Evolutionary conservation across 2,329 filamentous ascomycete species (phyloP).

Genomic region (Colletotrichum sidae): DNA sequence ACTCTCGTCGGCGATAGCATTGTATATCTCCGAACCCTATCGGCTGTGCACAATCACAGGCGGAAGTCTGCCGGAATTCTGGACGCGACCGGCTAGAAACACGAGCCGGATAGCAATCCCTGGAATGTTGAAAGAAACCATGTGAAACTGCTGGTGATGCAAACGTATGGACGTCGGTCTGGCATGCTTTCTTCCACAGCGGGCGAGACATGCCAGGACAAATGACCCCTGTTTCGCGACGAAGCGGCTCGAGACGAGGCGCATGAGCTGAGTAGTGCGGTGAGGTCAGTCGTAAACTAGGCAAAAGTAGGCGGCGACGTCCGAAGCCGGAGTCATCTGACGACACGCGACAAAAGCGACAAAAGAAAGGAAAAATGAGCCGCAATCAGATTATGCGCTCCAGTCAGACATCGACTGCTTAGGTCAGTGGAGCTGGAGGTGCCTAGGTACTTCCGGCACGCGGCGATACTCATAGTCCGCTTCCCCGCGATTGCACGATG

Average conservation of each 20-base stretch:
- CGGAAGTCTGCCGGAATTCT: too few relatives aligned
- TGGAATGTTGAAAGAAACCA: not conserved
- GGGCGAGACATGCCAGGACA: not conserved
- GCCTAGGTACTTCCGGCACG: not conserved
- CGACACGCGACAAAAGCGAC: not conserved
- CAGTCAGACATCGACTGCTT: slow-evolving; percentile 15
- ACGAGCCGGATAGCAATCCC: too few relatives aligned
- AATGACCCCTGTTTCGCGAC: slow-evolving; percentile 1
- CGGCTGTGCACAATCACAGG: too few relatives aligned
- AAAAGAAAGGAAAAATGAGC: not conserved
- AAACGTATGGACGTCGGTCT: not conserved
- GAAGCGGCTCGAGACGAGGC: slow-evolving; percentile 7
- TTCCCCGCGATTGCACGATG: slow-evolving; percentile 21
- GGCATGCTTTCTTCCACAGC: too few relatives aligned
- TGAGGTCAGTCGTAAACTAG: not conserved
- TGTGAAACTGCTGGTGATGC: not conserved
- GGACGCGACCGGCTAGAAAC: too few relatives aligned
- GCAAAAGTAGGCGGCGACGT: slow-evolving; percentile 8
- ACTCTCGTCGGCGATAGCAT: too few relatives aligned
- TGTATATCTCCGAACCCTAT: too few relatives aligned
- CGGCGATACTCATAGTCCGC: slow-evolving; percentile 18
- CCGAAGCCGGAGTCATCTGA: slow-evolving; percentile 17
- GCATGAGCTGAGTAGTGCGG: slow-evolving; percentile 11
- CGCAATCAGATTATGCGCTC: slow-evolving; percentile 19
- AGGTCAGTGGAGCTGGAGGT: not conserved